These are phyloP conservation scores for Colletotrichum chrysophilum DNA, from an alignment of 2,329 filamentous ascomycete genomes.

Conservation along the genomic window DNA sequence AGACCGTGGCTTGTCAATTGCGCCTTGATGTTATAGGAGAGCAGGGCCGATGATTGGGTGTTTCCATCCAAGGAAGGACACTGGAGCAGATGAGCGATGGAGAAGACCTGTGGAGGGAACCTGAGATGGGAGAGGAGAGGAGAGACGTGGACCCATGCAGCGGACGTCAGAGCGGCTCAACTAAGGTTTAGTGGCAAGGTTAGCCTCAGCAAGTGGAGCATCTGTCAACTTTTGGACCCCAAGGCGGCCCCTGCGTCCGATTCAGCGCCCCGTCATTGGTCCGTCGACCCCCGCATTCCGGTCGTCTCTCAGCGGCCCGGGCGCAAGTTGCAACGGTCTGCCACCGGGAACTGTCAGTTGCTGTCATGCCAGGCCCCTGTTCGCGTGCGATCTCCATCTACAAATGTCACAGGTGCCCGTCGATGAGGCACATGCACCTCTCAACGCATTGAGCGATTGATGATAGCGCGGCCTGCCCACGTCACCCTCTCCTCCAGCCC, in stretches of 20 bases:
- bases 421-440: constrained; percentile 3
- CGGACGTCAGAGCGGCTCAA: constrained; percentile 21
- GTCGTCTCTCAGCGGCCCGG: background rate
- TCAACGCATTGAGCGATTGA: constrained; percentile 3
- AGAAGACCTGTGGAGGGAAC: background rate
- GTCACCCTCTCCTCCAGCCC: background rate
- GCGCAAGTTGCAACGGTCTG: background rate
- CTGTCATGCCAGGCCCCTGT: constrained; percentile 4
- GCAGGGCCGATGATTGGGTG: background rate
- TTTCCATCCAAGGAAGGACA: background rate
- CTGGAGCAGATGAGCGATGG: background rate
- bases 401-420: constrained; percentile 6
- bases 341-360: background rate
- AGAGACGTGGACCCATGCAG: background rate
- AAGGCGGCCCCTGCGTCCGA: background rate
- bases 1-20: background rate
- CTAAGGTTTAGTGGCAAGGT: constrained; percentile 19
- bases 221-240: background rate
- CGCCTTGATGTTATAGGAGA: background rate
- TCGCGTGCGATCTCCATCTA: background rate
- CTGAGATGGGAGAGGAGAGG: background rate
- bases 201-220: background rate
- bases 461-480: background rate
- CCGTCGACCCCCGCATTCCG: background rate
- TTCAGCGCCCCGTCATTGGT: background rate